Base-by-base conservation (phyloP, 1,284 basidiomycete species). In the Malassezia pachydermatis region DNA sequence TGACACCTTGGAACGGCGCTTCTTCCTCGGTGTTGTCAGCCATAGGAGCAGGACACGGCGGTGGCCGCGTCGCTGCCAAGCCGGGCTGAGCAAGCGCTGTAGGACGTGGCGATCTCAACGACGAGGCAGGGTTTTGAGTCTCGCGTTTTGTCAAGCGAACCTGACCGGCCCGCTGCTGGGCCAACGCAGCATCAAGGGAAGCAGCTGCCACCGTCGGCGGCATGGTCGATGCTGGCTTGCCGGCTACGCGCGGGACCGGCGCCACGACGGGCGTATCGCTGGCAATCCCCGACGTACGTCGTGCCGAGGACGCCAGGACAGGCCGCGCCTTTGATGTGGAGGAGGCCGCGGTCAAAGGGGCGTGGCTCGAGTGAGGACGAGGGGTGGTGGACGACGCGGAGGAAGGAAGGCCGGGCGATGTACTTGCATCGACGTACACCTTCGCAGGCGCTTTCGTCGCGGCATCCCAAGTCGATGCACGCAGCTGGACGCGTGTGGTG, bases 401-500 rank as follows among this genome's bases (percentile, higher is more conserved):
- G 4, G 41, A 30, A 10, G 23, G 25, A 10, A 45, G 27, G 1
- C 36, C 42, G 2, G 49, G 50, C 19, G 50, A 52, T 9, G 50
- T 52, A 7, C 39, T 19, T 4, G 33, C 44, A 37, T 52, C 44
- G 19, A 52, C 50, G 16, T 46, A 52, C 29, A 28, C 19, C n/a
- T 42, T 41, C 1, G 27, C 20, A 6, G 41, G 28, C 13, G 16
- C 11, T 10, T 32, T 29, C 24, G 19, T 11, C 14, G 50, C 14
- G 4, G 23, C 25, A 23, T 52, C 50, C 50, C 50, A 52, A 1
- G 39, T 41, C 14, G 50, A 40, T 23, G 50, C 36, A n/a, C 50
- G 50, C n/a, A n/a, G 29, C 37, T 19, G 22, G 5, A 29, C 23
- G 20, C 23, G 17, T 23, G 20, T 39, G n/a, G 34, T 10, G 4